These are phyloP conservation scores for Kazachstania sp. DNA, from an alignment of 1,139 yeast species.

Conservation along the genomic window DNA sequence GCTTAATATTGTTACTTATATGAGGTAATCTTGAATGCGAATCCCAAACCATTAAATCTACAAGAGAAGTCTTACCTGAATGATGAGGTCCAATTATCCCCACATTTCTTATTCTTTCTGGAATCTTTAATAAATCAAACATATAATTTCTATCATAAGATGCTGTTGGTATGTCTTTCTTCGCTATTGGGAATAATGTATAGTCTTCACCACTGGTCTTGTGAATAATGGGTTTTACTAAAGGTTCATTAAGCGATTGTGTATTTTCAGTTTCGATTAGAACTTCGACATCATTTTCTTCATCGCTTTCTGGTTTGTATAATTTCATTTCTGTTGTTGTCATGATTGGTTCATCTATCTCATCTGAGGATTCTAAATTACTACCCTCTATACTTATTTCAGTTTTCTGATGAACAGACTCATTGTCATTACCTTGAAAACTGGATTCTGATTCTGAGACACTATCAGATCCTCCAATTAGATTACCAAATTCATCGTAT, in stretches of 20 bases:
- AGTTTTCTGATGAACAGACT: slow-evolving; percentile 9
- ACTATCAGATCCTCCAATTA: slow-evolving; percentile 43
- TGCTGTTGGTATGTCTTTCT: slow-evolving; percentile 45
- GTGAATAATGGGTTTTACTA: slow-evolving; percentile 45
- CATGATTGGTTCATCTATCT: neutral
- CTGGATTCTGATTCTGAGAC: slow-evolving; percentile 40
- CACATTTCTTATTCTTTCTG: slow-evolving; percentile 67
- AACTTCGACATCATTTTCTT: slow-evolving; percentile 51
- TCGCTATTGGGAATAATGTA: slow-evolving; percentile 14
- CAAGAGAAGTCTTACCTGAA: slow-evolving; percentile 78
- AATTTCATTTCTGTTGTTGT: neutral
- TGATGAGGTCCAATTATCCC: slow-evolving; percentile 75
- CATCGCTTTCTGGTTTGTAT: slow-evolving; percentile 33
- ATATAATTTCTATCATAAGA: slow-evolving; percentile 58
- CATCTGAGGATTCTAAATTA: slow-evolving; percentile 11
- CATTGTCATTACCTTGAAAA: slow-evolving; percentile 8
- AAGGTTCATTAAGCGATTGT: slow-evolving; percentile 51
- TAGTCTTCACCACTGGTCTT: slow-evolving; percentile 7
- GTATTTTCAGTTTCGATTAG: slow-evolving; percentile 50
- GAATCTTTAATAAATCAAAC: slow-evolving; percentile 41
- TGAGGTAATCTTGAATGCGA: slow-evolving; percentile 46
- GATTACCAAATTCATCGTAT: slow-evolving; percentile 49
- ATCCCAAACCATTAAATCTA: slow-evolving; percentile 59
- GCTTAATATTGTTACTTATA: slow-evolving; percentile 26
- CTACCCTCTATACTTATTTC: slow-evolving; percentile 14